Percentiles rank a stretch among this genome's conserved stretches.
Conservation (phyloP, 768 basidiomycete species). For the Phanerochaete carnosa region DNA sequence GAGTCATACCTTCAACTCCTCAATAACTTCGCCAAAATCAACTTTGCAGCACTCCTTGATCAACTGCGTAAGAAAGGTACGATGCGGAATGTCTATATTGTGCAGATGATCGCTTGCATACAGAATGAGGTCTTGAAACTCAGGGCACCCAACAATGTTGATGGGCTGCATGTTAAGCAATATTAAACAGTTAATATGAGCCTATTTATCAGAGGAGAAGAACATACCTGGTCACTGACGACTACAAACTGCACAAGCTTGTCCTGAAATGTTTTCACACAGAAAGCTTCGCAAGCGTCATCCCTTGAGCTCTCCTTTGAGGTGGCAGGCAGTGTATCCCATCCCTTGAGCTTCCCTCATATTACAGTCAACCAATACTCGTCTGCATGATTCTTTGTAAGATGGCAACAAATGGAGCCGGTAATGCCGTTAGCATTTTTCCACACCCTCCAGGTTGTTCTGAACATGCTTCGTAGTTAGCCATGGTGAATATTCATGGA, state of each 20-base stretch:
- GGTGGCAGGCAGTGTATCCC: too few species aligned
- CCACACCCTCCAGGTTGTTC: background rate
- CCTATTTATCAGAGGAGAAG: background rate
- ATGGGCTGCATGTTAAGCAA: background rate
- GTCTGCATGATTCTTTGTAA: background rate
- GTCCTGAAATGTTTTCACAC: constrained; percentile 13
- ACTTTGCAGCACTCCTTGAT: background rate
- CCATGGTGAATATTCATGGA: too few species aligned
- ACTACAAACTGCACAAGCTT: constrained; percentile 18
- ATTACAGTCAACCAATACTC: background rate
- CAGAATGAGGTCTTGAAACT: constrained; percentile 9
- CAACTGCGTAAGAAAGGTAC: background rate
- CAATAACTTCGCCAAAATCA: background rate
- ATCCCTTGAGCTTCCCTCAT: background rate
- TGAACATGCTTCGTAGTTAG: too few species aligned
- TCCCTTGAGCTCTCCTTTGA: background rate
- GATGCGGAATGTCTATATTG: constrained; percentile 3
- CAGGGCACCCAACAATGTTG: constrained; percentile 8
- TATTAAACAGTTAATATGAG: background rate
- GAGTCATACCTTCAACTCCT: background rate
- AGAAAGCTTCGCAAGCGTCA: background rate
- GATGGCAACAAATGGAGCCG: background rate
- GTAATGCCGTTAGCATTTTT: background rate
- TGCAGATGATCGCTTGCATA: constrained; percentile 5
- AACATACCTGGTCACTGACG: constrained; percentile 12